Evolutionary conservation across 345 rosid species (phyloP).

Genomic region (Populus ilicifolia): DNA sequence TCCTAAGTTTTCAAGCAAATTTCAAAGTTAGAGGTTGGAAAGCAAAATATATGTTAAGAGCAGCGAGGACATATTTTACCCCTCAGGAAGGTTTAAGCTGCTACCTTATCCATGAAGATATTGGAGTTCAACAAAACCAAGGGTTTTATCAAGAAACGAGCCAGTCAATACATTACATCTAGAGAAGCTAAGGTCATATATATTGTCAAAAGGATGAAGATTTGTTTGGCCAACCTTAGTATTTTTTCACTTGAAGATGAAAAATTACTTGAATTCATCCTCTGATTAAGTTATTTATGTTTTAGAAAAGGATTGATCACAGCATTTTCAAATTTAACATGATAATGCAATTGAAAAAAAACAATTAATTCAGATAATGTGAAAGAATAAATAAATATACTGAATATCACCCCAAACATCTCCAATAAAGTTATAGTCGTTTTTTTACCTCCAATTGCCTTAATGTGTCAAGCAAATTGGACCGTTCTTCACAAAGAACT

Average conservation of each 20-base stretch:
- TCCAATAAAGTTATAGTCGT: neutral
- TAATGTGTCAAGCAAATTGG: conserved; percentile 68
- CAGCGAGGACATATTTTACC: neutral
- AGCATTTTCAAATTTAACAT: neutral
- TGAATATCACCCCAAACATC: conserved; percentile 8
- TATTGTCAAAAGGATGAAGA: neutral
- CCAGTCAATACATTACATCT: neutral
- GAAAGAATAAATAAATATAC: neutral
- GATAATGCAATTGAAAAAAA: neutral
- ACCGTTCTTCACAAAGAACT: conserved; percentile 70
- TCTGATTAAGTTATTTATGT: neutral
- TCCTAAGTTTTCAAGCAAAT: neutral
- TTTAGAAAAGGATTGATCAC: neutral
- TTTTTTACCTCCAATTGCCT: conserved; percentile 82
- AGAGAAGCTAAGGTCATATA: neutral
- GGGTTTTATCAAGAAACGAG: neutral
- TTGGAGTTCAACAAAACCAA: neutral
- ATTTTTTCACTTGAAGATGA: neutral
- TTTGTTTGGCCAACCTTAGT: neutral
- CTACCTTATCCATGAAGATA: neutral
- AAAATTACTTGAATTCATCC: neutral
- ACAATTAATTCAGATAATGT: neutral
- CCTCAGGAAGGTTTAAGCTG: neutral
- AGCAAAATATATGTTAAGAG: neutral
- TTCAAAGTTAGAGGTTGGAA: neutral